Percentiles rank a stretch among this genome's conserved stretches.
Conservation (phyloP, 805 yeast species). For the Wickerhamia fluorescens region DNA sequence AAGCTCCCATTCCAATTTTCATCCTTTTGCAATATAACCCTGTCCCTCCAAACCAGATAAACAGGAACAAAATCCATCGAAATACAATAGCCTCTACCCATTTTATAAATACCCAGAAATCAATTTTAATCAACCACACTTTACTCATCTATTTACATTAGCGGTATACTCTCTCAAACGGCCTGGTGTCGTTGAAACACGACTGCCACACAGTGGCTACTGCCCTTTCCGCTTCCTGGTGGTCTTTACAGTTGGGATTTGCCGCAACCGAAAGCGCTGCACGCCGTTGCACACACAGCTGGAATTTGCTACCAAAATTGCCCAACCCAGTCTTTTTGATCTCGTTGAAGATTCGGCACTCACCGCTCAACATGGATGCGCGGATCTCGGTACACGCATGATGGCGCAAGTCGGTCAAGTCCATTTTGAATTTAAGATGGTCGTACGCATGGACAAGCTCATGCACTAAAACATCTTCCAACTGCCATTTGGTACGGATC, state of each 20-base stretch:
- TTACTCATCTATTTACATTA: no score
- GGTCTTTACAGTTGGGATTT: conserved; percentile 73
- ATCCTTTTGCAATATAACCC: no score
- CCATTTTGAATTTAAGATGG: conserved; percentile 77
- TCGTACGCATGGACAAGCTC: conserved; percentile 94
- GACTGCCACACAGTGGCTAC: conserved; percentile 88
- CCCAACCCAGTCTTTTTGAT: conserved; percentile 49
- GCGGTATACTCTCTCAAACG: conserved; percentile 86
- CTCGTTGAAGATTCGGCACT: conserved; percentile 86
- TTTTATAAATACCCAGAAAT: no score
- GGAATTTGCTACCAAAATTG: conserved; percentile 73
- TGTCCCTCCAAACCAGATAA: no score
- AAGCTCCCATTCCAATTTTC: no score
- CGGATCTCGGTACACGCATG: conserved; percentile 97
- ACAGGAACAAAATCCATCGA: no score
- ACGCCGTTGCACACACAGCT: conserved; percentile 82
- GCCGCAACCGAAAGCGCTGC: conserved; percentile 80
- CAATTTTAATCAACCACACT: no score
- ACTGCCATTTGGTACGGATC: conserved; percentile 63
- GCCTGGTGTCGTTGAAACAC: conserved; percentile 92
- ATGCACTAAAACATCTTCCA: conserved; percentile 88
- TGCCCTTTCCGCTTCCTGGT: conserved; percentile 66
- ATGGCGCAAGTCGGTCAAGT: conserved; percentile 78
- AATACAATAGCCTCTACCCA: no score
- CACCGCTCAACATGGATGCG: conserved; percentile 90